A percentile compares a stretch with the other conserved stretches of the same genome.
Conservation (phyloP, 495 filamentous ascomycete genomes). For the Hypoxylon lienhwacheense region DNA sequence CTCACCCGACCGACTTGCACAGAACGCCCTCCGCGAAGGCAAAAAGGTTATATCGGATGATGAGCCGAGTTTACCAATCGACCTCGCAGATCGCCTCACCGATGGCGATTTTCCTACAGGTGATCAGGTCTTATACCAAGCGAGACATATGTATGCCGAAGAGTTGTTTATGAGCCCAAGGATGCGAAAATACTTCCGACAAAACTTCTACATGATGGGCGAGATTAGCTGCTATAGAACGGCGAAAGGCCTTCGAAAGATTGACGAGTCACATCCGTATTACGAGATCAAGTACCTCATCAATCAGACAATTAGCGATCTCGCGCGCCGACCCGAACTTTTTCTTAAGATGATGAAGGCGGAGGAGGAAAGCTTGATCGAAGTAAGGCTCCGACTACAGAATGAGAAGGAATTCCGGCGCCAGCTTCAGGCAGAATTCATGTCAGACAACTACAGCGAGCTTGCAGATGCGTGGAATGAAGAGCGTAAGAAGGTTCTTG, state of each 20-base stretch:
- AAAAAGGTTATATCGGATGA: slow-evolving; percentile 83
- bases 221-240: slow-evolving; percentile 85
- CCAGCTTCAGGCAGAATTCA: slow-evolving; percentile 76
- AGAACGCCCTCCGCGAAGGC: slow-evolving; percentile 77
- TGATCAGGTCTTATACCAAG: slow-evolving; percentile 71
- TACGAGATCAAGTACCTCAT: slow-evolving; percentile 98
- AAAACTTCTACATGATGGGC: slow-evolving; percentile 77
- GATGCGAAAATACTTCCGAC: slow-evolving; percentile 84
- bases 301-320: slow-evolving; percentile 77
- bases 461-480: slow-evolving; percentile 94
- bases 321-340: slow-evolving; percentile 80
- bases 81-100: slow-evolving; percentile 76
- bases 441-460: slow-evolving; percentile 92
- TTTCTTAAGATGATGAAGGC: slow-evolving; percentile 96
- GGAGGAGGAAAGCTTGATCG: slow-evolving; percentile 87
- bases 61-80: slow-evolving; percentile 69
- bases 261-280: slow-evolving; percentile 93
- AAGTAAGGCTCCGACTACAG: slow-evolving; percentile 76
- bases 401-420: slow-evolving; percentile 71
- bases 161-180: slow-evolving; percentile 86
- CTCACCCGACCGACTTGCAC: slow-evolving; percentile 79
- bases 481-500: slow-evolving; percentile 78
- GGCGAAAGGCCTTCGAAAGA: slow-evolving; percentile 89
- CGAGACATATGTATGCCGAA: slow-evolving; percentile 85
- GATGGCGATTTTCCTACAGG: slow-evolving; percentile 75